Percentiles rank a stretch among this genome's conserved stretches.
phyloP scores from a whole-genome alignment of 139 green algal genomes.

The Chlorella sp. region DNA sequence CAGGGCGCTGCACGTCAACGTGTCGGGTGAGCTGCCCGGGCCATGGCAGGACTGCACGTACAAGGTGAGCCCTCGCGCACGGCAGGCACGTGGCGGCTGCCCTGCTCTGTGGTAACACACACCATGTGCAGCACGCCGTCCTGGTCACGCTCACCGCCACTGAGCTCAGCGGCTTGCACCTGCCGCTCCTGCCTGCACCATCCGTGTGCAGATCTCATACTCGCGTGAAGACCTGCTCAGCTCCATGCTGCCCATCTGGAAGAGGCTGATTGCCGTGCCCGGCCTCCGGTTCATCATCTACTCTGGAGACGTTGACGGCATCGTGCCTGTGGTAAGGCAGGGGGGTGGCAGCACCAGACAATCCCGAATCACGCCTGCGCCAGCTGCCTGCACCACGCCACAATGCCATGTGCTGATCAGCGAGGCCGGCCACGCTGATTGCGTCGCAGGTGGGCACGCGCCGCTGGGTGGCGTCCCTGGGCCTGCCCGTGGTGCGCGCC shows the following conservation, averaged over 20 bases:
- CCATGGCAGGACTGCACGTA: conserved; percentile 50
- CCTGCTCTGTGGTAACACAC: too few relatives aligned
- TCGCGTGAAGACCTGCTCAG: conserved; percentile 24
- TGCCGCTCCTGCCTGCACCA: too few relatives aligned
- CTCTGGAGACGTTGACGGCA: conserved; percentile 81
- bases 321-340: conserved; percentile 53
- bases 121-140: too few relatives aligned
- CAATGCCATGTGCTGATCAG: too few relatives aligned
- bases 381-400: too few relatives aligned
- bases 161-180: background rate
- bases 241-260: conserved; percentile 64
- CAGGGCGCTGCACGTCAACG: conserved; percentile 58
- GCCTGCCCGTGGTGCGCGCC: conserved; percentile 60
- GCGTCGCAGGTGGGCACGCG: conserved; percentile 69
- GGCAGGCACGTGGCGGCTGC: too few relatives aligned
- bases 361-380: too few relatives aligned
- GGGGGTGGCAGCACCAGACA: too few relatives aligned
- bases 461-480: conserved; percentile 17
- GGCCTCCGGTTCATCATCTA: conserved; percentile 90
- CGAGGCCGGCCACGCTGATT: background rate
- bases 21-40: conserved; percentile 33
- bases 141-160: background rate
- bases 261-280: conserved; percentile 83
- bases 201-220: conserved; percentile 48
- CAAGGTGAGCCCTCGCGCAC: too few relatives aligned